These are phyloP conservation scores for Suillus paluster DNA, from an alignment of 768 basidiomycete genomes.

Conservation along the genomic window DNA sequence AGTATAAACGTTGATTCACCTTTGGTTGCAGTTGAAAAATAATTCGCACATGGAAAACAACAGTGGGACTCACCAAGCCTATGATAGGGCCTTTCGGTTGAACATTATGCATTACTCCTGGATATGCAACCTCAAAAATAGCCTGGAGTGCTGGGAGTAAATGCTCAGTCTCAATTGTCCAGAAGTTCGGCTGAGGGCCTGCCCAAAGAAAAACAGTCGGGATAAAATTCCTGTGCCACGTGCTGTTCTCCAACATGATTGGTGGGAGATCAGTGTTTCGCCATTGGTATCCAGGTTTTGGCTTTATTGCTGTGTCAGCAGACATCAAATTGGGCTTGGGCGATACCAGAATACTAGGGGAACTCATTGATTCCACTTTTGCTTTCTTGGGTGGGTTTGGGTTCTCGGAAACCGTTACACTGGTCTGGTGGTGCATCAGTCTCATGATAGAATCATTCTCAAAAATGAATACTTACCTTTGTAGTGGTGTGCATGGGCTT, in stretches of 20 bases:
- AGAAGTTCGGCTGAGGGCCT: conserved; percentile 13
- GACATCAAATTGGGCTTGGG: not conserved
- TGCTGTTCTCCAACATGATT: not conserved
- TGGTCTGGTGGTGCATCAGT: not conserved
- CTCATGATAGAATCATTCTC: too few species aligned
- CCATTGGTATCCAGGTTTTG: not conserved
- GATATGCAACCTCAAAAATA: conserved; percentile 10
- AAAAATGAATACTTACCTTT: not conserved
- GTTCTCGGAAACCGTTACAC: not conserved
- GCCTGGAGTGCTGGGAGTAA: conserved; percentile 7
- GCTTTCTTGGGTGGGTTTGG: not conserved
- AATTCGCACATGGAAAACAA: not conserved
- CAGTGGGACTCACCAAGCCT: conserved; percentile 2
- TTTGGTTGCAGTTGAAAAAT: too few species aligned
- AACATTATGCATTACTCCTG: conserved; percentile 8
- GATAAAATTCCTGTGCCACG: conserved; percentile 6
- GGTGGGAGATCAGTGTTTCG: not conserved
- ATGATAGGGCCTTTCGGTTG: conserved; percentile 6
- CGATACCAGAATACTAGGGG: too few species aligned
- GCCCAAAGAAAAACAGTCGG: conserved; percentile 10
- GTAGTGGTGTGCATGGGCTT: not conserved
- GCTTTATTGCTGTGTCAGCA: not conserved
- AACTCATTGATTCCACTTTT: too few species aligned
- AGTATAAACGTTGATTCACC: too few species aligned
- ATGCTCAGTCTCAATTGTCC: conserved; percentile 7